Base-by-base conservation (phyloP, 148 eudicot species). In the Rhododendron williamsianum region DNA sequence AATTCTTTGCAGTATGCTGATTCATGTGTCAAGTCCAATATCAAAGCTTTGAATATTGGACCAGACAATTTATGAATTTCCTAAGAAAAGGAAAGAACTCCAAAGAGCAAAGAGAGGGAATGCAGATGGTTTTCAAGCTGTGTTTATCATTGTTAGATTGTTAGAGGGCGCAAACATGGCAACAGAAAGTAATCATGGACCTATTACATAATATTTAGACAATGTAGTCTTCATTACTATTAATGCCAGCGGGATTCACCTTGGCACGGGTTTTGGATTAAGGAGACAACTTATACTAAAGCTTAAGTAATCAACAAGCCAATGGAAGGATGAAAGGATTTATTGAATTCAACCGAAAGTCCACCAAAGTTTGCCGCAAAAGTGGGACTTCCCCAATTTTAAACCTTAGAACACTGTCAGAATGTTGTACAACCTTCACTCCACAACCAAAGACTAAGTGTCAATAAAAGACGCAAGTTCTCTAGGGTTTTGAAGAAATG, bases 121-220 rank as follows among this genome's bases (percentile, higher is more conserved):
- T n/a, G 27, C 63, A 13, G 41, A 51, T 15, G 21, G 30, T 78
- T 3, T 79, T 15, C 63, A 79, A 48, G 82, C 41, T 13, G 23
- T 15, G 41, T 51, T 13, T 49, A 9, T 12, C 60, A 49, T 69
- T 11, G 18, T 30, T 48, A 49, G 81, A 79, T 41, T 79, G 81
- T 46, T 19, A 49, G 36, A 56, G 36, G n/a, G 58, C 11, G 6
- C 23, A 51, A 48, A 49, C 9, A 27, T 12, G 30, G 63, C 63
- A 30, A 49, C 38, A 80, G 65, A 27, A 51, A 80, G 82, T 51
- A 80, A 80, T 80, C 82, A 49, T 49, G 25, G 81, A 45, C 52
- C 33, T 48, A 48, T 25, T 78, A 48, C 21, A 1, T 18, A 25
- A n/a, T n/a, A 51, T 51, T 79, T 2, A 25, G 23, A 80, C 19